phyloP scores from a whole-genome alignment of 1,284 basidiomycete genomes.

The Marasmius tenuissimus region DNA sequence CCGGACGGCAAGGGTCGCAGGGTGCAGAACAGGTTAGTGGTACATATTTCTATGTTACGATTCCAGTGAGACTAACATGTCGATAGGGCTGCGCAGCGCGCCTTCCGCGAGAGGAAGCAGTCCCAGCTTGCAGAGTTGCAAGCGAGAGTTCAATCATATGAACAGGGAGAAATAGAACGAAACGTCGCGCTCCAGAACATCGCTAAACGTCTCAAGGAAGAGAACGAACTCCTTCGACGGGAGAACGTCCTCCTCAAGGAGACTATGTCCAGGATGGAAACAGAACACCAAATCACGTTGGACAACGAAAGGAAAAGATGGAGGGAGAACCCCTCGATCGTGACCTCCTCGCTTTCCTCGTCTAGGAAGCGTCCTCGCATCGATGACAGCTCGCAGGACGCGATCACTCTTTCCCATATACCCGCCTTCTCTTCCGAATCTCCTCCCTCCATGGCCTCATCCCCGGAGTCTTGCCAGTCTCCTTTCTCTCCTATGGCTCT shows the following conservation, averaged over 20 bases:
- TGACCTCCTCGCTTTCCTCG: conserved; percentile 28
- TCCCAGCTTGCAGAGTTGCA: conserved; percentile 89
- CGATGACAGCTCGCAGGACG: conserved; percentile 31
- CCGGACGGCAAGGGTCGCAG: conserved; percentile 62
- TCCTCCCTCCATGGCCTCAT: conserved; percentile 50
- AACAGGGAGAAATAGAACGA: conserved; percentile 88
- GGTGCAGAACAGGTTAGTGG: conserved; percentile 70
- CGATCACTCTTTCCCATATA: conserved; percentile 20
- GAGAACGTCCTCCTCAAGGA: conserved; percentile 66
- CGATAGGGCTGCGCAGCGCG: conserved; percentile 84
- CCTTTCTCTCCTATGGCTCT: conserved; percentile 41
- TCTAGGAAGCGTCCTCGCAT: conserved; percentile 47
- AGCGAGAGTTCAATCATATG: conserved; percentile 82
- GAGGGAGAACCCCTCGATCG: conserved; percentile 47
- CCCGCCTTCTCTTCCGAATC: conserved; percentile 30
- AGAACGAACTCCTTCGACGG: conserved; percentile 72
- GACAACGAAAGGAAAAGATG: conserved; percentile 52
- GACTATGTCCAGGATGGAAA: conserved; percentile 54
- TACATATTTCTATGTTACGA: background rate
- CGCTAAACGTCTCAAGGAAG: conserved; percentile 85
- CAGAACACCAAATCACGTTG: conserved; percentile 30
- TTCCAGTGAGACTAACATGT: background rate
- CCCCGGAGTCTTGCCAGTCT: conserved; percentile 47
- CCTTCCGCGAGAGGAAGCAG: conserved; percentile 89
- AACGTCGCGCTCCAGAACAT: conserved; percentile 85